phyloP scores from a whole-genome alignment of 805 yeast genomes.

The Kodamaea kakaduensis region DNA sequence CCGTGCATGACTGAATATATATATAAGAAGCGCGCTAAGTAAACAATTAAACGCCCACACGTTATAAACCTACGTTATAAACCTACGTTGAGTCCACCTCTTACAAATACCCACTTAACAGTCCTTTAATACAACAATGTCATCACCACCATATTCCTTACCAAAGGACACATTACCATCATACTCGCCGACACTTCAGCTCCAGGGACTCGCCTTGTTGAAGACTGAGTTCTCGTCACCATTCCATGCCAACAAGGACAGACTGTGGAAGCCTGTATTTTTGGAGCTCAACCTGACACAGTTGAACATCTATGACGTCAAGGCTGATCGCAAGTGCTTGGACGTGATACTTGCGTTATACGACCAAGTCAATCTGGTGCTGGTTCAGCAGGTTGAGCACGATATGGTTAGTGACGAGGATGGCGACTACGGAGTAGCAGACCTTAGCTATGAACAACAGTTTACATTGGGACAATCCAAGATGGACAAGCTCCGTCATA shows the following conservation, averaged over 20 bases:
- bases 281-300: slow-evolving; percentile 40
- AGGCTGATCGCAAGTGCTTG: slow-evolving; percentile 17
- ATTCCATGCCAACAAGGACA: slow-evolving; percentile 24
- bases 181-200: slow-evolving; percentile 30
- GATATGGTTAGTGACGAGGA: slow-evolving; percentile 31
- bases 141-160: slow-evolving; percentile 21
- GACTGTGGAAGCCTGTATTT: slow-evolving; percentile 35
- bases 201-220: slow-evolving; percentile 30
- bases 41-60: neutral
- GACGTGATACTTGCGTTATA: slow-evolving; percentile 30
- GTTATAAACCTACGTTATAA: no score
- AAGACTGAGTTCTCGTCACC: slow-evolving; percentile 38
- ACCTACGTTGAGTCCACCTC: no score
- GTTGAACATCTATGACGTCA: slow-evolving; percentile 28
- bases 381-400: slow-evolving; percentile 6
- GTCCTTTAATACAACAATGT: no score
- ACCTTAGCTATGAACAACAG: slow-evolving; percentile 3
- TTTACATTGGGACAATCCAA: slow-evolving; percentile 4
- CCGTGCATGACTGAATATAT: neutral
- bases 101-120: no score
- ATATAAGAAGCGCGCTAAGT: neutral
- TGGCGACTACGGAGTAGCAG: slow-evolving; percentile 18
- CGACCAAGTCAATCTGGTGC: slow-evolving; percentile 23
- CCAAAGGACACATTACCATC: slow-evolving; percentile 26
- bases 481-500: slow-evolving; percentile 17